Base-by-base conservation (phyloP, 2,329 filamentous ascomycete genomes). In the Tympanopsis confertula region DNA sequence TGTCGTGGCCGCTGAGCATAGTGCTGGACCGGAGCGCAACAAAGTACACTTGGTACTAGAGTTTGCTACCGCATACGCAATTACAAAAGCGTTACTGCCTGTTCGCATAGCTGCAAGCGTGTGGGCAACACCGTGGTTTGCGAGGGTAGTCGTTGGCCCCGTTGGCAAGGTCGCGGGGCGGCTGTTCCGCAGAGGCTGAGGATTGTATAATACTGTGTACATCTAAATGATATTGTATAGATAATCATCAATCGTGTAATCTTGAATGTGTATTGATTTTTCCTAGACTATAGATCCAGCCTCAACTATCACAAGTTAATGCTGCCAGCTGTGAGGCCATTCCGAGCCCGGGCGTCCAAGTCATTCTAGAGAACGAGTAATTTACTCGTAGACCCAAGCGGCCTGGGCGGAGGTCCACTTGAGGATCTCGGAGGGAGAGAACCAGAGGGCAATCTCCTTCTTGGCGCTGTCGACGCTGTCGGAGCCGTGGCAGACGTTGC, bases 381-480 rank as follows among this genome's bases (percentile, higher is more conserved):
- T 53, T 59, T 68, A 70, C 84, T 98, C 91, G 74, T 95, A 96
- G 74, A 96, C 73, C 91, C 91, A 96, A 74, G 84, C 78, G 68
- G 83, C 76, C 69, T 85, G 75, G 61, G 84, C 72, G 51, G 72
- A 71, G 77, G 91, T 89, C 78, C 84, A 96, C 68, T 61, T 73
- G 67, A 86, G 67, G 58, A 94, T 62, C 67, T 96, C 91, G 52
- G 78, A 79, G 52, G 84, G 71, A 68, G 83, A 80, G 84, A 98
- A 98, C 91, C 91, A 98, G 62, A 96, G 81, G 57, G 82, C 82
- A 62, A 98, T 98, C 77, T 98, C 91, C 85, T 96, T 95, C 83
- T 96, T 78, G 69, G 91, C 91, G 73, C 78, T 94, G 80, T 98
- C 91, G 68, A 98, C 89, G 62, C 75, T 80, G 78, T 98, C 91